Percentiles rank a stretch among this genome's conserved stretches.
These are phyloP conservation scores for Cymodocea nodosa DNA, from an alignment of 116 monocot species.

Conservation along the genomic window DNA sequence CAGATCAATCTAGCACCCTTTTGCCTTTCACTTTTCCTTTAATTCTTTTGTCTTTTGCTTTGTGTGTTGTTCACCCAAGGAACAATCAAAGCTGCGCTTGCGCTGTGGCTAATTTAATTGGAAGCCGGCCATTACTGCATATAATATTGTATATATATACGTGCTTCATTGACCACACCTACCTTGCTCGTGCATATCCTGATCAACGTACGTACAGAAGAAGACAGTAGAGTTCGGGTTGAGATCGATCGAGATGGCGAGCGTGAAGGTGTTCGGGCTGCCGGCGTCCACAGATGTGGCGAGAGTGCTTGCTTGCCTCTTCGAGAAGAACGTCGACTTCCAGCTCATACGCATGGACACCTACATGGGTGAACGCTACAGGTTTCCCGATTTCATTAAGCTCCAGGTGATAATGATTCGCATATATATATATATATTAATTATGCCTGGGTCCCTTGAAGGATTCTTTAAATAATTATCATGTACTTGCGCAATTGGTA, in stretches of 20 bases:
- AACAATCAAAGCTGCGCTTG: neutral
- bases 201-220: too few relatives aligned
- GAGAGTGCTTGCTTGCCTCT: conserved; percentile 25
- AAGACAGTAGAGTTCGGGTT: too few relatives aligned
- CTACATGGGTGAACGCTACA: conserved; percentile 14
- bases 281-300: conserved; percentile 14
- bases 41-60: neutral
- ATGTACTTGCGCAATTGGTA: too few relatives aligned
- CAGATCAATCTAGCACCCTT: neutral
- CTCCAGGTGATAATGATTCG: conserved; percentile 1
- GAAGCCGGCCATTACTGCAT: too few relatives aligned
- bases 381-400: conserved; percentile 5
- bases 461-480: too few relatives aligned
- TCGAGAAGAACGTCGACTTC: conserved; percentile 28
- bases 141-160: too few relatives aligned
- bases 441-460: too few relatives aligned
- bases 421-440: neutral
- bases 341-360: conserved; percentile 19
- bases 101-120: too few relatives aligned
- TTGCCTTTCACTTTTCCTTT: neutral
- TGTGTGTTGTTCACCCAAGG: neutral
- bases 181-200: too few relatives aligned
- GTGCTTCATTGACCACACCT: too few relatives aligned
- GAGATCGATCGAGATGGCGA: conserved; percentile 1
- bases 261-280: conserved; percentile 15